Percentiles rank a stretch among this genome's conserved stretches.
Conservation (phyloP, 768 basidiomycete species). For the Thelephora aurantiotincta region DNA sequence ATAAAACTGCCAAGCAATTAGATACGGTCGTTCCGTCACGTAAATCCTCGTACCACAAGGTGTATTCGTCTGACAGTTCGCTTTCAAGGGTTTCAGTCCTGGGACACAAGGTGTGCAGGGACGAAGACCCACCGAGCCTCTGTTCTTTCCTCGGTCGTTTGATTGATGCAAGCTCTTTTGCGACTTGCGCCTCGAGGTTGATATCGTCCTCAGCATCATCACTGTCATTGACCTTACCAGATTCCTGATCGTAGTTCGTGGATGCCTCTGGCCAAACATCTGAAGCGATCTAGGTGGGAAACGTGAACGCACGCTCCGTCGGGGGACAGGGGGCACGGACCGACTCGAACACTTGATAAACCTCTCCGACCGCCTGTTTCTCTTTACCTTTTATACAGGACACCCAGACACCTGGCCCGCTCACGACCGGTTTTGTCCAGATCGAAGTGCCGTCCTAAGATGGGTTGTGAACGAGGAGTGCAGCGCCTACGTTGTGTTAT, state of each 20-base stretch:
- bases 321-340: slow-evolving; percentile 26
- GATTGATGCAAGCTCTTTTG: slow-evolving; percentile 55
- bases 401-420: slow-evolving; percentile 79
- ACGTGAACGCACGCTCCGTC: not conserved
- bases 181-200: slow-evolving; percentile 58
- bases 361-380: slow-evolving; percentile 59
- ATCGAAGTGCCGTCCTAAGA: slow-evolving; percentile 51
- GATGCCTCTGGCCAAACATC: slow-evolving; percentile 50
- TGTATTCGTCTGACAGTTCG: slow-evolving; percentile 67
- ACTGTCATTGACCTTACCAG: slow-evolving; percentile 12
- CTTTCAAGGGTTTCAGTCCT: slow-evolving; percentile 21
- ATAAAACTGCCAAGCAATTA: slow-evolving; percentile 37
- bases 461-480: too few species aligned
- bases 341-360: slow-evolving; percentile 66
- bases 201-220: slow-evolving; percentile 24
- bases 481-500: too few species aligned
- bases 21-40: not conserved
- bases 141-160: slow-evolving; percentile 49
- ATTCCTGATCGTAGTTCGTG: slow-evolving; percentile 1
- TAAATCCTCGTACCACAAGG: slow-evolving; percentile 42
- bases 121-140: slow-evolving; percentile 41
- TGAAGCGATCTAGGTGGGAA: slow-evolving; percentile 38
- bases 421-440: slow-evolving; percentile 50
- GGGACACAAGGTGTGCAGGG: not conserved
- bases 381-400: slow-evolving; percentile 81